Base-by-base conservation (phyloP, 2,329 filamentous ascomycete genomes). In the Colletotrichum higginsianum region DNA sequence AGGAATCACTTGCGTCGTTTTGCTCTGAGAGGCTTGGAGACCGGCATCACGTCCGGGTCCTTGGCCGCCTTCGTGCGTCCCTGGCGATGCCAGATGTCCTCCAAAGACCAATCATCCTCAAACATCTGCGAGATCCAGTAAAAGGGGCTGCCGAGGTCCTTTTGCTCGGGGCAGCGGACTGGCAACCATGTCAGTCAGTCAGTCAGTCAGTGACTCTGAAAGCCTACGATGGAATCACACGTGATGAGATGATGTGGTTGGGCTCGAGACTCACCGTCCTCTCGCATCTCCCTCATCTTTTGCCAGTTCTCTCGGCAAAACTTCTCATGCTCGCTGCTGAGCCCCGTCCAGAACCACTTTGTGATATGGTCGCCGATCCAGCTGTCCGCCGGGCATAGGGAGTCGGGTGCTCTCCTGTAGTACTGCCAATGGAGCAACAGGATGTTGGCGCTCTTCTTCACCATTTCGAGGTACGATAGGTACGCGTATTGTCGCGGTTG, bases 401-500 rank as follows among this genome's bases (percentile, higher is more conserved):
- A 40, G 35, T 58, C 52, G 15, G 61, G 53, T 1, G 64, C 49
- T 21, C 67, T 44, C 4, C 49, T 55, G 76, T 83, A 88, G 74
- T 88, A 88, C 60, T 86, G 84, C 87, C 87, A 88, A 64, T 87
- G 80, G 13, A 79, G 77, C 1, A 88, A 82, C 38, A 88, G 78
- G 62, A 83, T 83, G 61, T 84, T 86, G 38, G 83, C 85, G 5
- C 85, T 81, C 42, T 60, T 60, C 15, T 47, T n/a, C 23, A 18
- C 57, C 23, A 35, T 26, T 9, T 60, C 42, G 40, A 47, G 23
- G 42, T 60, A 60, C 11, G 23, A 38, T 8, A 11, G 40, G 23
- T 60, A 60, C 3, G 57, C 30, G 6, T 60, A 8, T n/a, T 60
- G 15, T 21, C 26, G 23, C 23, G n/a, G 18, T 47, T 30, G 7